Percentiles rank a stretch among this genome's conserved stretches.
phyloP scores from a whole-genome alignment of 345 rosid species.

The Euclidium syriacum region DNA sequence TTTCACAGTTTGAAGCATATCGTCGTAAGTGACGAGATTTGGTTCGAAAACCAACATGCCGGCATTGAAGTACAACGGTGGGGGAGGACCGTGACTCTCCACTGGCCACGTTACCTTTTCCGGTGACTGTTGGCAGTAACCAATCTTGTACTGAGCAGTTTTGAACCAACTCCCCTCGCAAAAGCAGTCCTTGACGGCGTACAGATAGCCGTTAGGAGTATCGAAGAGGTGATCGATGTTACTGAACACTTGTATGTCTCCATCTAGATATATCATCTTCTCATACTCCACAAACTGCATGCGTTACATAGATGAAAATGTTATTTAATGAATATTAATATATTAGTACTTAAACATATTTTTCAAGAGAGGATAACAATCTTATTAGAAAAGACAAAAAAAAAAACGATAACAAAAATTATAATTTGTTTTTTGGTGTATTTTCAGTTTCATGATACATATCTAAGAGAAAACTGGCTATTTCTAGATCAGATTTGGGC shows the following conservation, averaged over 20 bases:
- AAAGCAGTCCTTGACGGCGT: constrained; percentile 63
- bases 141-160: constrained; percentile 44
- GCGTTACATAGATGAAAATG: too few species aligned
- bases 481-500: too few species aligned
- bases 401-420: too few species aligned
- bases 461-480: too few species aligned
- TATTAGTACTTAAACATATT: too few species aligned
- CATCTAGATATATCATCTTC: constrained; percentile 64
- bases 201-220: constrained; percentile 39
- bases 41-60: constrained; percentile 67
- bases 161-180: constrained; percentile 49
- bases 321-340: too few species aligned
- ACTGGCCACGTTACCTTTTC: constrained; percentile 48
- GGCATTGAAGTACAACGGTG: constrained; percentile 59
- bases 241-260: constrained; percentile 60
- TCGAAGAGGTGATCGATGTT: constrained; percentile 64
- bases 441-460: too few species aligned
- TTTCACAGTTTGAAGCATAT: constrained; percentile 38
- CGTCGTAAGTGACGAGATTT: constrained; percentile 31
- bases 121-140: constrained; percentile 62
- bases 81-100: constrained; percentile 38
- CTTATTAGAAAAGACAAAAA: too few species aligned
- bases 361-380: too few species aligned
- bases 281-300: constrained; percentile 55
- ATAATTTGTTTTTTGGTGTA: too few species aligned